phyloP scores from a whole-genome alignment of 768 basidiomycete genomes.

The Phanerochaete sordida region DNA sequence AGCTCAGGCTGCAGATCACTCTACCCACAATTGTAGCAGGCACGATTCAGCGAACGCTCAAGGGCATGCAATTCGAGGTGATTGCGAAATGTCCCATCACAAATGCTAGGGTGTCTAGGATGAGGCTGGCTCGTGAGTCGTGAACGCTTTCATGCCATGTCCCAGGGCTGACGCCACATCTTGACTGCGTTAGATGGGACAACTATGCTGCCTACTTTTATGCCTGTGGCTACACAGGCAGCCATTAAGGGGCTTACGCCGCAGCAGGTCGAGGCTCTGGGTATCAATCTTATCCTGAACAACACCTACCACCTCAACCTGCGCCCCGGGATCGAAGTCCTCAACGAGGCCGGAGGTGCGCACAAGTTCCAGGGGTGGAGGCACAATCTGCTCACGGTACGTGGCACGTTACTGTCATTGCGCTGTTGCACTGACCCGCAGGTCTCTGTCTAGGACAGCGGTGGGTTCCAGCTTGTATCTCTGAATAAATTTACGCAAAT shows the following conservation, averaged over 20 bases:
- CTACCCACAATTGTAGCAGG: background rate
- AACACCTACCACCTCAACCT: slow-evolving; percentile 90
- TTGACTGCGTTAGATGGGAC: slow-evolving; percentile 58
- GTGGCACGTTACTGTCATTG: background rate
- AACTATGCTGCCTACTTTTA: slow-evolving; percentile 86
- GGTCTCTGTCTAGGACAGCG: slow-evolving; percentile 62
- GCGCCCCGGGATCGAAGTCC: slow-evolving; percentile 74
- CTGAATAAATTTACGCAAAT: slow-evolving; percentile 81
- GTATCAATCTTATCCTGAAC: slow-evolving; percentile 80
- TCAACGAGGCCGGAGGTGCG: slow-evolving; percentile 78
- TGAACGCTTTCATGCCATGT: background rate
- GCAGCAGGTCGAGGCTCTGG: slow-evolving; percentile 78
- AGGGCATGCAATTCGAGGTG: slow-evolving; percentile 74
- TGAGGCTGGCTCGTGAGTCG: slow-evolving; percentile 74
- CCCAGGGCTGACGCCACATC: background rate
- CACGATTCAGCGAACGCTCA: background rate
- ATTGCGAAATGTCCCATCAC: slow-evolving; percentile 81
- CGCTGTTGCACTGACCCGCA: background rate
- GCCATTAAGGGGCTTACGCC: slow-evolving; percentile 90
- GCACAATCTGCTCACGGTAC: slow-evolving; percentile 77
- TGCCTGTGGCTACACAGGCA: slow-evolving; percentile 92
- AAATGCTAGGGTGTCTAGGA: slow-evolving; percentile 77
- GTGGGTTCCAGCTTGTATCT: slow-evolving; percentile 87
- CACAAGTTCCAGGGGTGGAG: slow-evolving; percentile 90
- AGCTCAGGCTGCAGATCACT: background rate